These are phyloP conservation scores for Aspergillus conjunctus DNA, from an alignment of 495 filamentous ascomycete species.

Conservation along the genomic window DNA sequence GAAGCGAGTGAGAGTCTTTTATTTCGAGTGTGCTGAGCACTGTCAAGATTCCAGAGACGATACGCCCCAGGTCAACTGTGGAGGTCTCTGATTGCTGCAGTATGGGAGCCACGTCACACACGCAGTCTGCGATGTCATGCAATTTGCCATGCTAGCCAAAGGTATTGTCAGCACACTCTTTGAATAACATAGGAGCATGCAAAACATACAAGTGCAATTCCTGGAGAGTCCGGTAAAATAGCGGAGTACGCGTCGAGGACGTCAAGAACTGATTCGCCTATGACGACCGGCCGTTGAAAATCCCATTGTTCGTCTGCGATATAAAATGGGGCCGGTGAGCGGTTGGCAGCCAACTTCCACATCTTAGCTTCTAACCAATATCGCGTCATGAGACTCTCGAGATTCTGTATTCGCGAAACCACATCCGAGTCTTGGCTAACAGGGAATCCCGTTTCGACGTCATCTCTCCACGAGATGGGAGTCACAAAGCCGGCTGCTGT, in stretches of 20 bases:
- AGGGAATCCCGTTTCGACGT: neutral
- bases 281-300: constrained; percentile 3
- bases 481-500: constrained; percentile 13
- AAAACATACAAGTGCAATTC: constrained; percentile 2
- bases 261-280: constrained; percentile 1
- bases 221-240: neutral
- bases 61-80: neutral
- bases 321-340: constrained; percentile 1
- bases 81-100: constrained; percentile 1
- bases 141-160: constrained; percentile 8
- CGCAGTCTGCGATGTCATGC: constrained; percentile 16
- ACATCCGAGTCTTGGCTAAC: neutral
- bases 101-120: constrained; percentile 9
- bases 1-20: no score
- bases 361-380: constrained; percentile 10
- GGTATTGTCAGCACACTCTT: neutral
- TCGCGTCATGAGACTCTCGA: neutral
- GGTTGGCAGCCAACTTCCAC: constrained; percentile 9
- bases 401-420: neutral
- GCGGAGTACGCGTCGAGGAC: neutral
- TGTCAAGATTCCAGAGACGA: constrained; percentile 3
- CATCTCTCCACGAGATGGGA: neutral
- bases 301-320: neutral
- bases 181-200: neutral
- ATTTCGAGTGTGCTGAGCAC: neutral